phyloP scores from a whole-genome alignment of 495 filamentous ascomycete species.

The Penicillium paradoxum region DNA sequence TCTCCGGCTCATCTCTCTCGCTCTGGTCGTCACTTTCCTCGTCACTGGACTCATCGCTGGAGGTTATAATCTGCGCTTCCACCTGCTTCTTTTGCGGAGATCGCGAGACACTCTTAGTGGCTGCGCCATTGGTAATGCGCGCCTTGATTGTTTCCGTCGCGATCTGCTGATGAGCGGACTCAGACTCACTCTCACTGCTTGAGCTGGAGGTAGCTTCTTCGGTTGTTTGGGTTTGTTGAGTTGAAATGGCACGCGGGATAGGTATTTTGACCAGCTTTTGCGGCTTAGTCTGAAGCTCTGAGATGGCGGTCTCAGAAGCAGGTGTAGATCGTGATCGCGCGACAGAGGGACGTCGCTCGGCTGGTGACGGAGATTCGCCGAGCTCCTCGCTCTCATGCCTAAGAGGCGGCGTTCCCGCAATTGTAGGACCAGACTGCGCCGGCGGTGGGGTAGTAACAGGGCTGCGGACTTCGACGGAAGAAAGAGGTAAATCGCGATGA shows the following conservation, averaged over 20 bases:
- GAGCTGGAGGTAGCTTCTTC: not conserved
- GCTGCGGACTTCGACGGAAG: conserved; percentile 18
- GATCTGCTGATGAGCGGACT: not conserved
- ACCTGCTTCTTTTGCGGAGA: not conserved
- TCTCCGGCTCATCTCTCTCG: not conserved
- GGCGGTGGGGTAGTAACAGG: not conserved
- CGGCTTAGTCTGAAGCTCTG: not conserved
- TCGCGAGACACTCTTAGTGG: not conserved
- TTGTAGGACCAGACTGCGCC: not conserved
- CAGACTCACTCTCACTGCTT: not conserved
- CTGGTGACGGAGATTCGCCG: conserved; percentile 19
- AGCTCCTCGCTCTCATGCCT: conserved; percentile 26
- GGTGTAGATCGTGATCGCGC: not conserved
- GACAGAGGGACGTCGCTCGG: not conserved
- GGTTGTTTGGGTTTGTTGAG: not conserved
- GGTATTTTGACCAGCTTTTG: not conserved
- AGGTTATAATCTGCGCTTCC: not conserved
- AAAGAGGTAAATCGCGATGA: conserved; percentile 18
- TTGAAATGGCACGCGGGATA: not conserved
- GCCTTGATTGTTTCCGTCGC: not conserved
- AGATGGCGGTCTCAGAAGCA: not conserved
- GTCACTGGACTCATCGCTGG: conserved; percentile 3
- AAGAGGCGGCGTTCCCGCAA: conserved; percentile 1
- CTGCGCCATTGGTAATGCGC: not conserved
- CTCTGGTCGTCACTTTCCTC: conserved; percentile 1